phyloP scores from a whole-genome alignment of 1,139 yeast species.

The Chernovozyma aurita region DNA sequence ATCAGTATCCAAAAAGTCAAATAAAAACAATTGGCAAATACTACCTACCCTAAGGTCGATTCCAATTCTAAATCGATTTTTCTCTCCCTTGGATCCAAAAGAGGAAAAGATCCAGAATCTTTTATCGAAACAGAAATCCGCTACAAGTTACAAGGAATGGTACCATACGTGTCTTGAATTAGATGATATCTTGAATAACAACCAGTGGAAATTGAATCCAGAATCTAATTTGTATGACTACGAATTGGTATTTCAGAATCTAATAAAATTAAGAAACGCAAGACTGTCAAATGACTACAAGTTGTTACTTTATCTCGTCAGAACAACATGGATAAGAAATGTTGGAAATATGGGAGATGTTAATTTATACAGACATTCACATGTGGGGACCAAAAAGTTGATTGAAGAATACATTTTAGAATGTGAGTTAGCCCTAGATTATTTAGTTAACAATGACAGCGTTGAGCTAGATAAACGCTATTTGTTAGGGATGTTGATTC shows the following conservation, averaged over 20 bases:
- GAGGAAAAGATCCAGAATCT: constrained; percentile 25
- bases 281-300: constrained; percentile 55
- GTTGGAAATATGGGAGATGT: constrained; percentile 86
- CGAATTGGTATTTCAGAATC: constrained; percentile 48
- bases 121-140: constrained; percentile 49
- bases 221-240: constrained; percentile 70
- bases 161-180: constrained; percentile 53
- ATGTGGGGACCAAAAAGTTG: constrained; percentile 78
- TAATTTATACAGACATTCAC: constrained; percentile 69
- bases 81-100: constrained; percentile 27
- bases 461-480: constrained; percentile 63
- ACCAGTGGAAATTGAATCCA: constrained; percentile 64
- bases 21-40: not conserved
- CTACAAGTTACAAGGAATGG: constrained; percentile 72
- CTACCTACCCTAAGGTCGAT: constrained; percentile 12
- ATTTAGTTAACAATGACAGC: constrained; percentile 35
- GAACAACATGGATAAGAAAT: constrained; percentile 84
- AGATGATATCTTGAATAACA: constrained; percentile 61
- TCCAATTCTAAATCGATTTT: constrained; percentile 24
- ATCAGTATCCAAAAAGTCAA: not conserved
- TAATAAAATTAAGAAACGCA: constrained; percentile 59
- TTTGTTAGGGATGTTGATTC: constrained; percentile 73
- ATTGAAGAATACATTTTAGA: constrained; percentile 82
- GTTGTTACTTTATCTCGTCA: constrained; percentile 61
- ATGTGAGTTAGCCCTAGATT: constrained; percentile 61